A percentile compares a stretch with the other conserved stretches of the same genome.
These are phyloP conservation scores for Periconia sp. DNA, from an alignment of 2,329 filamentous ascomycete genomes.

Conservation along the genomic window DNA sequence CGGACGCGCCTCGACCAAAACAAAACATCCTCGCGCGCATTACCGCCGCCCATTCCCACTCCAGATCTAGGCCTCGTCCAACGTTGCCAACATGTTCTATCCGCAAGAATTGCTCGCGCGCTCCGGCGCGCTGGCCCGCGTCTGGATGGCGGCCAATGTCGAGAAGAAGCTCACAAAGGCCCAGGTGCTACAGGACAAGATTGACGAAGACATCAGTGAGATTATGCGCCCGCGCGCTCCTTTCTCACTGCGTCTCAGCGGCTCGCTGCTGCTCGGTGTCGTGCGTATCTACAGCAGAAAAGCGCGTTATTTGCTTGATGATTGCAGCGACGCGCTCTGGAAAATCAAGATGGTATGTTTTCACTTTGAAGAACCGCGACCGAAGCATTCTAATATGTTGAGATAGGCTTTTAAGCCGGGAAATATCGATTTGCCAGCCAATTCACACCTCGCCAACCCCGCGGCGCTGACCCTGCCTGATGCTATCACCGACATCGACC, in stretches of 20 bases:
- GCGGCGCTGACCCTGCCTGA: conserved; percentile 90
- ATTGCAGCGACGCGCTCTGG: conserved; percentile 95
- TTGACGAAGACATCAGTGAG: conserved; percentile 91
- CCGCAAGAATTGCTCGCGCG: conserved; percentile 94
- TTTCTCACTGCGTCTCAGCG: conserved; percentile 91
- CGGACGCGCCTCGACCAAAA: conserved; percentile 41
- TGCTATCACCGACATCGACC: conserved; percentile 89
- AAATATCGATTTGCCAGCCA: conserved; percentile 90
- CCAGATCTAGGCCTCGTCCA: conserved; percentile 1
- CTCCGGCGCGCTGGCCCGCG: conserved; percentile 93
- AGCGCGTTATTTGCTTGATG: conserved; percentile 92
- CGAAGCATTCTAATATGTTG: too few relatives aligned
- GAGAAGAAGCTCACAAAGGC: conserved; percentile 98
- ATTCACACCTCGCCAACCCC: conserved; percentile 77
- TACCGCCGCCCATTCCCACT: conserved; percentile 10
- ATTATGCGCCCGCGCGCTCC: conserved; percentile 93
- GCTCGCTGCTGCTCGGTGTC: conserved; percentile 91
- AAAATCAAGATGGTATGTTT: conserved; percentile 96
- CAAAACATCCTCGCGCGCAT: conserved; percentile 31
- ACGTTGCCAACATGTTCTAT: conserved; percentile 79
- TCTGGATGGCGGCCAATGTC: conserved; percentile 97
- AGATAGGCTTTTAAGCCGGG: conserved; percentile 88
- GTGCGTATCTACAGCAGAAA: conserved; percentile 98
- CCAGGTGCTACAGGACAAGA: conserved; percentile 91
- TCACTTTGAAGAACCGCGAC: too few relatives aligned